Evolutionary conservation across 2,329 filamentous ascomycete genomes (phyloP).

Genomic region (Drechslera avenae): DNA sequence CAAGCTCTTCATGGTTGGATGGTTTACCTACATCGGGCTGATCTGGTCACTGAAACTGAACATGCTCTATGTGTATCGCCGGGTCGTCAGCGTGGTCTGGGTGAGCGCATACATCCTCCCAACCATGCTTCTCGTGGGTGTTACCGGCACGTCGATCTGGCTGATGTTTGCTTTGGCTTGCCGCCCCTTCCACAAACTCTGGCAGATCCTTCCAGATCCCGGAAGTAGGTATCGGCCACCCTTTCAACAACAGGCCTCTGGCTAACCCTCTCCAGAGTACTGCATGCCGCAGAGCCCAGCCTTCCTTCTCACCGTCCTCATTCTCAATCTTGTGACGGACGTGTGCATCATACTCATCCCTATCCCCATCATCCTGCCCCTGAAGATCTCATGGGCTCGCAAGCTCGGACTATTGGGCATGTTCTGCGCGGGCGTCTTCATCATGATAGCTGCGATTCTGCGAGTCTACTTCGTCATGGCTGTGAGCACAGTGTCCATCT

Average conservation of each 20-base stretch:
- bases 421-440: slow-evolving; percentile 44
- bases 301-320: slow-evolving; percentile 42
- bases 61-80: slow-evolving; percentile 51
- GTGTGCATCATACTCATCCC: slow-evolving; percentile 46
- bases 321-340: slow-evolving; percentile 45
- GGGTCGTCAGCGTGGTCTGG: slow-evolving; percentile 45
- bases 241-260: not conserved
- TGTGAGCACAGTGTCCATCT: slow-evolving; percentile 19
- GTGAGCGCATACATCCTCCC: slow-evolving; percentile 47
- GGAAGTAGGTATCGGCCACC: slow-evolving; percentile 35
- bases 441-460: slow-evolving; percentile 39
- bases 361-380: slow-evolving; percentile 40
- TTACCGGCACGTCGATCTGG: slow-evolving; percentile 33
- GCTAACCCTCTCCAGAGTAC: slow-evolving; percentile 7
- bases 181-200: slow-evolving; percentile 43
- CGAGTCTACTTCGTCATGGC: slow-evolving; percentile 37
- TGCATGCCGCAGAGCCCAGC: slow-evolving; percentile 43
- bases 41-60: slow-evolving; percentile 52
- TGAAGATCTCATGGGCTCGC: slow-evolving; percentile 36
- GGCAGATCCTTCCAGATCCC: slow-evolving; percentile 48
- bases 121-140: slow-evolving; percentile 37
- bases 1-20: slow-evolving; percentile 46
- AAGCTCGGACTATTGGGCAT: slow-evolving; percentile 41
- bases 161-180: slow-evolving; percentile 33
- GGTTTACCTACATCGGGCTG: slow-evolving; percentile 44